phyloP scores from a whole-genome alignment of 148 eudicot species.

The Suaeda aralocaspica region DNA sequence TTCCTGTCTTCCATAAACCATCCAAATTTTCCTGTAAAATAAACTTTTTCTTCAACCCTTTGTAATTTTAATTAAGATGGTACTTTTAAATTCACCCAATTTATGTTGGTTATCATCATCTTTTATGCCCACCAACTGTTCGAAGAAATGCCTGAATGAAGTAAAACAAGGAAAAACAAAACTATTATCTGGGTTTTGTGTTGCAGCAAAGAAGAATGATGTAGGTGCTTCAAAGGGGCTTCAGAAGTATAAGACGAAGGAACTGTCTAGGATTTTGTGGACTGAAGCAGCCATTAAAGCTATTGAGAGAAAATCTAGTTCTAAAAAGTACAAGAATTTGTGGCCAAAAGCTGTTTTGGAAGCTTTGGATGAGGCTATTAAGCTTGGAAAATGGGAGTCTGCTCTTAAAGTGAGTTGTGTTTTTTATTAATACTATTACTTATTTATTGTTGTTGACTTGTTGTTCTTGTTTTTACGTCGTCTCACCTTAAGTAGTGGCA shows the following conservation, averaged over 20 bases:
- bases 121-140: constrained; percentile 33
- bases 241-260: constrained; percentile 45
- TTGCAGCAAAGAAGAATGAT: constrained; percentile 34
- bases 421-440: no score
- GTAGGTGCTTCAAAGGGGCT: constrained; percentile 24
- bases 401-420: constrained; percentile 60
- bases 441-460: no score
- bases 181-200: constrained; percentile 14
- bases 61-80: neutral
- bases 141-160: constrained; percentile 39
- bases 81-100: neutral
- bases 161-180: constrained; percentile 3
- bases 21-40: neutral
- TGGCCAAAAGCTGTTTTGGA: constrained; percentile 83
- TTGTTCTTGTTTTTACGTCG: no score
- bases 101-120: constrained; percentile 19
- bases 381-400: constrained; percentile 53
- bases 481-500: no score
- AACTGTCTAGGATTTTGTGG: constrained; percentile 60
- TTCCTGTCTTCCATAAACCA: neutral
- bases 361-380: constrained; percentile 60
- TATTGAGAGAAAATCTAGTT: constrained; percentile 58
- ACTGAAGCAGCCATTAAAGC: constrained; percentile 67
- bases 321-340: constrained; percentile 50
- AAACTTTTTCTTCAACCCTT: neutral